Evolutionary conservation across 306 rosid species (phyloP).

Genomic region (Cyclanthera cordifolia): DNA sequence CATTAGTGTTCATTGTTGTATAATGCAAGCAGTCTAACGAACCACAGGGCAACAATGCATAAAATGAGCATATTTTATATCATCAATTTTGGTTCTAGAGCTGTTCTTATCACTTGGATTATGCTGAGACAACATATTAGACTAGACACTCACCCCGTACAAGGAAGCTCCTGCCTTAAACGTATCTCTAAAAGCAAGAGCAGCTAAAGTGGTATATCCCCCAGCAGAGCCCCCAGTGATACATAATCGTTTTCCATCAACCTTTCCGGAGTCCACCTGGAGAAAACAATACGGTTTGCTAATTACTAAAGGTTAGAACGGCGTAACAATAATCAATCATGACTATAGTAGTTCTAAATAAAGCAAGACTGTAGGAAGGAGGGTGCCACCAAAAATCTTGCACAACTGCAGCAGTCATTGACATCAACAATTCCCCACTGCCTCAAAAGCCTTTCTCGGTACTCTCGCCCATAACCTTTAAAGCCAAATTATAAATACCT

Average conservation of each 20-base stretch:
- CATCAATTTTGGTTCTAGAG: not conserved
- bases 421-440: constrained; percentile 98
- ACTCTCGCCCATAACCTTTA: constrained; percentile 86
- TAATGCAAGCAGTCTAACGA: not conserved
- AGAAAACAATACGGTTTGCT: not conserved
- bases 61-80: not conserved
- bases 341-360: not conserved
- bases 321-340: not conserved
- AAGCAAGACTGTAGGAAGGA: constrained; percentile 11
- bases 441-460: constrained; percentile 72
- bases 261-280: constrained; percentile 75
- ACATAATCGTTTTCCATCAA: constrained; percentile 62
- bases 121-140: constrained; percentile 3
- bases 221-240: constrained; percentile 94
- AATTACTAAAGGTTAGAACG: too few species aligned
- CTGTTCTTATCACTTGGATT: not conserved
- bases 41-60: not conserved
- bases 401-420: constrained; percentile 89
- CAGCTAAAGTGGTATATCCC: constrained; percentile 93
- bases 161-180: constrained; percentile 91
- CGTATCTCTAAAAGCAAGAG: constrained; percentile 63
- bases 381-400: constrained; percentile 60
- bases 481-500: constrained; percentile 7
- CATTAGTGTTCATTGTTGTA: not conserved
- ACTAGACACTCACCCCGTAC: constrained; percentile 60